Percentiles rank a stretch among this genome's conserved stretches.
Conservation (phyloP, 2,329 filamentous ascomycete genomes). For the Exserohilum rostratum region DNA sequence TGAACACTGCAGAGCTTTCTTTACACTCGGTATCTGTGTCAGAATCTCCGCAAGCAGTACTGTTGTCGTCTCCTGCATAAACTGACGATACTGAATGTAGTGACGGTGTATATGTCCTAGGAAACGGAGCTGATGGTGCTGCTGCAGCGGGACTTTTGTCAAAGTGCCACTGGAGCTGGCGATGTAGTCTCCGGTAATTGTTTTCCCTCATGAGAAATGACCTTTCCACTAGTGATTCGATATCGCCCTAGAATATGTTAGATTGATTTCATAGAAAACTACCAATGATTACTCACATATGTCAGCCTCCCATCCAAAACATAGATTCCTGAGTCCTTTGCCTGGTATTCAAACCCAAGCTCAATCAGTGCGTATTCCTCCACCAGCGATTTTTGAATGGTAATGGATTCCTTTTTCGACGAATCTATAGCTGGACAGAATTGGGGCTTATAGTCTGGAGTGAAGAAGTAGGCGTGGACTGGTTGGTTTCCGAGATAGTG, state of each 20-base stretch:
- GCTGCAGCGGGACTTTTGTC: neutral
- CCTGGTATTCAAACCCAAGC: neutral
- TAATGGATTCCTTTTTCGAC: neutral
- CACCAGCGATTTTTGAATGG: conserved; percentile 2
- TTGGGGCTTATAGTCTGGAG: conserved; percentile 27
- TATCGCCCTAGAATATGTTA: neutral
- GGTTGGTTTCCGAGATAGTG: conserved; percentile 28
- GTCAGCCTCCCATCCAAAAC: neutral
- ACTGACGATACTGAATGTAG: neutral
- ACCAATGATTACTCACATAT: neutral
- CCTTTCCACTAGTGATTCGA: neutral
- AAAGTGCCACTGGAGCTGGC: conserved; percentile 1
- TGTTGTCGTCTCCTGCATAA: neutral
- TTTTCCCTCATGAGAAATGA: conserved; percentile 4
- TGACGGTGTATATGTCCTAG: neutral
- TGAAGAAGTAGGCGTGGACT: conserved; percentile 31
- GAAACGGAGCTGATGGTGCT: neutral
- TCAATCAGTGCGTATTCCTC: conserved; percentile 5
- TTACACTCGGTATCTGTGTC: neutral
- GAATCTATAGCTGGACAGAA: conserved; percentile 2
- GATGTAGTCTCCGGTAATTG: neutral
- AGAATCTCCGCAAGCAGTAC: neutral
- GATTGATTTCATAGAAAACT: neutral
- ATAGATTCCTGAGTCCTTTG: neutral
- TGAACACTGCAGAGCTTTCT: neutral